Base-by-base conservation (phyloP, 2,329 filamentous ascomycete genomes). In the Cladosporium sp. region DNA sequence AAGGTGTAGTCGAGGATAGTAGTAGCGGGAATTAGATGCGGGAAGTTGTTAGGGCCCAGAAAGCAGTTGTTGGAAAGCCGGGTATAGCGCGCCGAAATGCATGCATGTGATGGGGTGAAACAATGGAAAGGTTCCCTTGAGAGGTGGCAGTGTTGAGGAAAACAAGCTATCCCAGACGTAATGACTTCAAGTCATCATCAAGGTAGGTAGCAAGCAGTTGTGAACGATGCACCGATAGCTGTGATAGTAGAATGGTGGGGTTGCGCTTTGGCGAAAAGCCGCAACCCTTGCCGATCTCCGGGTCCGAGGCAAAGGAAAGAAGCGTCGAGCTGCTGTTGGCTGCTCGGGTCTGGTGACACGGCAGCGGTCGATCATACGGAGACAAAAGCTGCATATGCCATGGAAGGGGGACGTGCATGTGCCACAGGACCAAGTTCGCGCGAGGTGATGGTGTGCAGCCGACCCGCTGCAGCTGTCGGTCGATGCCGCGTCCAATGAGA, bases 241-340 rank as follows among this genome's bases (percentile, higher is more conserved):
- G 48, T n/a, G n/a, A n/a, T n/a, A n/a, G n/a, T n/a, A n/a, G 21
- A 21, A 21, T 21, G 51, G 51, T 30, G 51, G 51, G 51, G 51
- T 21, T 54, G 51, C 39, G 39, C 39, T 46, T 46, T 21, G 30
- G 36, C 57, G 5, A 13, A n/a, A 46, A 4, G 5, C 39, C 6
- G n/a, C n/a, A 63, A 46, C 32, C 34, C 60, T 63, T 63, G 60
- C 60, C 60, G 60, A 63, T 63, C 60, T 63, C 60, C 60, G 60
- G 49, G 34, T 34, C 60, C 60, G 60, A 54, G 28, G 49, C 28
- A 34, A 25, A 61, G 30, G 46, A 34, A 36, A 46, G 32, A 39
- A 30, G 36, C 39, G 56, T 58, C 56, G 56, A 56, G 56, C 36
- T 28, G 56, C 21, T 46, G 34, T 58, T 58, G 36, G 54, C 54